Base-by-base conservation (phyloP, 2,329 filamentous ascomycete species). In the Epichloe coenophiala region DNA sequence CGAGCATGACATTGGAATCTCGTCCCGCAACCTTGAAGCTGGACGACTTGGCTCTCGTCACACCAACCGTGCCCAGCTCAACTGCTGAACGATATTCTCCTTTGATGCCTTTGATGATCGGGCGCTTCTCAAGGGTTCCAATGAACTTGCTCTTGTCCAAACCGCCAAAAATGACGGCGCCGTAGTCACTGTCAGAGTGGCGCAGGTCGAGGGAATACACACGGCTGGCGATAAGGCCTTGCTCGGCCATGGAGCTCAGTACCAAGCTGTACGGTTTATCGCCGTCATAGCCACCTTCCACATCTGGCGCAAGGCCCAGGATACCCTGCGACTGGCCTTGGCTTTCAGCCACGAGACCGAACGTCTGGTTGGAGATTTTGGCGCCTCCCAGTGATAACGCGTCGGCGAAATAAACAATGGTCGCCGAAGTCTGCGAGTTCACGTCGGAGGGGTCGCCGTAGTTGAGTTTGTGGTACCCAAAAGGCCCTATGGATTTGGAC, bases 161-260 rank as follows among this genome's bases (percentile, higher is more conserved):
- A 13, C 75, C 75, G 33, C 75, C 75, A 52, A 77, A 77, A 48
- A 76, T 74, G 51, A 78, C 58, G 47, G 74, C 71, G 35, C 75
- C 75, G 3, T 65, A 67, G 12, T 67, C 57, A 11, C 66, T 61
- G 12, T 68, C 69, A 40, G 67, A 56, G 48, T 69, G 68, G 3
- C 75, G 72, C n/a, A 78, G 61, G 49, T 78, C 74, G 23, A 78
- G 64, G 5, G 72, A 65, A 57, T 77, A 78, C 38, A 72, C 63
- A 15, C 71, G 71, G 51, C 70, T 74, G 43, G 68, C 64, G 51
- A 76, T 77, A 35, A 74, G 57, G 13, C 70, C 70, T 55, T 77
- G 70, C 0, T 63, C 58, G 1, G 66, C 66, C 60, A 78, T 67
- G 23, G 65, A 72, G 55, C 74, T 74, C 44, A 78, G 64, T 19